These are phyloP conservation scores for Batrachochytrium dendrobatidis DNA, from an alignment of 371 early-diverging fungal species.

Conservation along the genomic window DNA sequence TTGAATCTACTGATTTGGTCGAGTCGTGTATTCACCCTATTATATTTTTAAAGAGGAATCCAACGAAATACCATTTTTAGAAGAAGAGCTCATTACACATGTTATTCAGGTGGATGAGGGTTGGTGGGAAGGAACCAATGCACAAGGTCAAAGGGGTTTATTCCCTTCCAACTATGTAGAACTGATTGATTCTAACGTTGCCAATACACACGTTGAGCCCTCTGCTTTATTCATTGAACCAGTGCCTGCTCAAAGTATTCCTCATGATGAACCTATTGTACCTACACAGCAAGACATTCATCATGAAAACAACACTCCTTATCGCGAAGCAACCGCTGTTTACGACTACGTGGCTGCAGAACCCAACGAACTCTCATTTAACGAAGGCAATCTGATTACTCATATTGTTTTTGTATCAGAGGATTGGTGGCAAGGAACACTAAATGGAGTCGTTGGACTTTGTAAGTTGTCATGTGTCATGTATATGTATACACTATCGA, in stretches of 20 bases:
- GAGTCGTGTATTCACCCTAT: no score
- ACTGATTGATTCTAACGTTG: not conserved
- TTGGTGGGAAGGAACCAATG: slow-evolving; percentile 84
- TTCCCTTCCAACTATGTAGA: slow-evolving; percentile 64
- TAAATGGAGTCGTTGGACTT: slow-evolving; percentile 25
- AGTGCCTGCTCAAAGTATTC: not conserved
- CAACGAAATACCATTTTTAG: slow-evolving; percentile 77
- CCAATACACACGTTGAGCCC: not conserved
- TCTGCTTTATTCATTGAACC: not conserved
- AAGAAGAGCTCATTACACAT: slow-evolving; percentile 69
- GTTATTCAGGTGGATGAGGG: slow-evolving; percentile 72
- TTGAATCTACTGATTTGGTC: not conserved
- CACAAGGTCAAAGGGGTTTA: slow-evolving; percentile 72
- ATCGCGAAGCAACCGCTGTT: not conserved
- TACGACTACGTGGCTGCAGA: slow-evolving; percentile 86
- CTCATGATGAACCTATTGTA: not conserved
- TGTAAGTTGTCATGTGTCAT: not conserved
- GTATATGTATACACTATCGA: not conserved
- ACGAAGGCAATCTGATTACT: slow-evolving; percentile 64
- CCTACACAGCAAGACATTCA: not conserved
- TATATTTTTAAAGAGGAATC: slow-evolving; percentile 58
- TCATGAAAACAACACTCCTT: not conserved
- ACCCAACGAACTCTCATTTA: slow-evolving; percentile 80
- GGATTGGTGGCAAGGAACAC: slow-evolving; percentile 78
- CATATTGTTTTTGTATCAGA: slow-evolving; percentile 76